phyloP scores from a whole-genome alignment of 768 basidiomycete species.

The Epithele typhae region DNA sequence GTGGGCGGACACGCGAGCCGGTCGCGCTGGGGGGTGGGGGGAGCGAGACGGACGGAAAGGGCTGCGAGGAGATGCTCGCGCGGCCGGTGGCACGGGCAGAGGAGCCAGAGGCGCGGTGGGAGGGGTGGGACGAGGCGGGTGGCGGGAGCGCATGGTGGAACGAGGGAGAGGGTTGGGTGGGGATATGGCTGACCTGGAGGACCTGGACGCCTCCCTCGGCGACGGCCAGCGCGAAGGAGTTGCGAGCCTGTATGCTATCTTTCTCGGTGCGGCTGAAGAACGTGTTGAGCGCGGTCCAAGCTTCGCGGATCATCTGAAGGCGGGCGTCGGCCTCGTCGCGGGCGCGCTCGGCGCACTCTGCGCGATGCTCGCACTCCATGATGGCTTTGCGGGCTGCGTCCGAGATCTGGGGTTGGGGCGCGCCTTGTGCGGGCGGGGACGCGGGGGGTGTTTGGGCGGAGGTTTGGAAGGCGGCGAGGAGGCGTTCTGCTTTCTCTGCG shows the following conservation, averaged over 20 bases:
- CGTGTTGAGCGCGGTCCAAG: slow-evolving; percentile 47
- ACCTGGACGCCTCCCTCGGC: slow-evolving; percentile 41
- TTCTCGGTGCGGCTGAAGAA: slow-evolving; percentile 43
- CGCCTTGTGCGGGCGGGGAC: slow-evolving; percentile 13
- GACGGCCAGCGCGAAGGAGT: slow-evolving; percentile 42
- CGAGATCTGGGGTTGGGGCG: slow-evolving; percentile 19
- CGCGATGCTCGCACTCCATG: slow-evolving; percentile 42
- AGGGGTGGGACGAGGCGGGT: slow-evolving; percentile 1
- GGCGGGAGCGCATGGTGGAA: slow-evolving; percentile 9
- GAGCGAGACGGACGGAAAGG: slow-evolving; percentile 31
- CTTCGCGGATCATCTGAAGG: slow-evolving; percentile 35
- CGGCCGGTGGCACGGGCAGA: slow-evolving; percentile 13
- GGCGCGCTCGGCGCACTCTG: slow-evolving; percentile 44
- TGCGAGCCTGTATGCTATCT: slow-evolving; percentile 46
- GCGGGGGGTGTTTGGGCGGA: slow-evolving; percentile 21
- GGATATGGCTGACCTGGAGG: slow-evolving; percentile 25
- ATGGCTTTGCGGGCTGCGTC: slow-evolving; percentile 35
- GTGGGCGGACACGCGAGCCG: slow-evolving; percentile 36
- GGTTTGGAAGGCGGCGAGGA: slow-evolving; percentile 27
- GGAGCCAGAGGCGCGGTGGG: slow-evolving; percentile 4
- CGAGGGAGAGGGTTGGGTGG: slow-evolving; percentile 13
- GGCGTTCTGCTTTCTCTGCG: slow-evolving; percentile 52
- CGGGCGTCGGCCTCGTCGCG: slow-evolving; percentile 54
- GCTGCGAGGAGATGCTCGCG: slow-evolving; percentile 18
- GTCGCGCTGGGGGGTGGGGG: slow-evolving; percentile 37